Base-by-base conservation (phyloP, 2,329 filamentous ascomycete species). In the Didymosphaeria variabile region DNA sequence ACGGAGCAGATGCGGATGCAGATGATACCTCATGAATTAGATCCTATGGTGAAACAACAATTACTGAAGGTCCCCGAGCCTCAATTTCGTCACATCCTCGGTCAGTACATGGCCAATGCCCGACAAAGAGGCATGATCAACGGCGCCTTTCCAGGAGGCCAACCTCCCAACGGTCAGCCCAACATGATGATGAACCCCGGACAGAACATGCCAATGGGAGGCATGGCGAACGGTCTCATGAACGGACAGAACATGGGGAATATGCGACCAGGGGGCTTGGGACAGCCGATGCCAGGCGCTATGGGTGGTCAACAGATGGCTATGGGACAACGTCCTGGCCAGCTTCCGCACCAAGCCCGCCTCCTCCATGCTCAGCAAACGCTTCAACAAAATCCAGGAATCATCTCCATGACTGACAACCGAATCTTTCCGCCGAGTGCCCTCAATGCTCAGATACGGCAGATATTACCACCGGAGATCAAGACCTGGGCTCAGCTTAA, bases 401-500 rank as follows among this genome's bases (percentile, higher is more conserved):
- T 76, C 58, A 74, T 78, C 19, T 60, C 67, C 17, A 64, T 64
- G 29, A 77, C 75, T 2, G 77, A 79, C 49, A 54, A 62, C 8
- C 71, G 64, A n/a, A 70, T 69, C 0, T 78, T 75, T 40, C 75
- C 73, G 29, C 71, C 72, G 5, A 72, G 67, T 46, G 67, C 75
- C 4, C 55, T 77, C 15, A 72, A 68, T 47, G 55, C 63, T 31
- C 64, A 63, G 42, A 59, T 72, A 15, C 68, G 64, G 54, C 65
- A 72, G 50, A 70, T 58, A 44, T 50, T 86, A 10, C 85, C 86
- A 6, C 81, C 81, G 31, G 74, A 83, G 13, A 77, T 88, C 26
- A 84, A 81, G 65, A 83, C 81, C 2, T 88, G 86, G 86, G 82
- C 81, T 9, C 83, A 87, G 58, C 76, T 88, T 7, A 88, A 87